Evolutionary conservation across 805 yeast genomes (phyloP), one percentile per base, ranked within the genome.

Genomic region (Starmera pachycereana): DNA sequence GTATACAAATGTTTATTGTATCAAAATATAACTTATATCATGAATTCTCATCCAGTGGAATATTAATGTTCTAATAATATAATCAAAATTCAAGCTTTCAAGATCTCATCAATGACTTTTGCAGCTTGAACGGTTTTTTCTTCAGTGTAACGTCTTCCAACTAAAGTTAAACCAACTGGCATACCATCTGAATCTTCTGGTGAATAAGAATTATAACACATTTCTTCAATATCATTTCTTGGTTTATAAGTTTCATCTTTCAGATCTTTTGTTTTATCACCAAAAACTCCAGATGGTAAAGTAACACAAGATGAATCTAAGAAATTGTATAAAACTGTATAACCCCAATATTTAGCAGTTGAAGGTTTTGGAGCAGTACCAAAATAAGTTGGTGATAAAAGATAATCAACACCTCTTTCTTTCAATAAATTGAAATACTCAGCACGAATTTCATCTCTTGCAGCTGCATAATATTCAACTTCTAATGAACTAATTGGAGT

Each of bases 321-420:
- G 42, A 82, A 54, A 60, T 83, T 83, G 74, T 77, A 84, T 45
- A 81, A 67, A 3, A 87, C 63, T 7, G 90, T 81, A 65, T 84
- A 84, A 4, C 88, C 82, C 89, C 92, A 84, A 60, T 80, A 81
- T 57, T 72, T 74, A 7, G 81, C 71, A 39, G 70, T 66, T 36
- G 71, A 74, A 18, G 81, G 74, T 40, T 69, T 69, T 34, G 87
- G 84, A 12, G 92, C 86, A 38, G 77, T 79, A 46, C 81, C 80
- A 41, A 71, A 73, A 57, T 78, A 76, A 6, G 77, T 71, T 44
- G 90, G 89, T 39, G 81, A 71, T 36, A 83, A 59, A 43, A 83
- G 68, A 51, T 78, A 74, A 52, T 83, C 90, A 37, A 81, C 69
- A 39, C 70, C 68, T 52, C 76, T 66, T 25, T 69, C 57, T 43